Percentiles rank a stretch among this genome's conserved stretches.
Evolutionary conservation across 495 filamentous ascomycete species (phyloP).

Genomic region (Hyaloscypha bicolor): DNA sequence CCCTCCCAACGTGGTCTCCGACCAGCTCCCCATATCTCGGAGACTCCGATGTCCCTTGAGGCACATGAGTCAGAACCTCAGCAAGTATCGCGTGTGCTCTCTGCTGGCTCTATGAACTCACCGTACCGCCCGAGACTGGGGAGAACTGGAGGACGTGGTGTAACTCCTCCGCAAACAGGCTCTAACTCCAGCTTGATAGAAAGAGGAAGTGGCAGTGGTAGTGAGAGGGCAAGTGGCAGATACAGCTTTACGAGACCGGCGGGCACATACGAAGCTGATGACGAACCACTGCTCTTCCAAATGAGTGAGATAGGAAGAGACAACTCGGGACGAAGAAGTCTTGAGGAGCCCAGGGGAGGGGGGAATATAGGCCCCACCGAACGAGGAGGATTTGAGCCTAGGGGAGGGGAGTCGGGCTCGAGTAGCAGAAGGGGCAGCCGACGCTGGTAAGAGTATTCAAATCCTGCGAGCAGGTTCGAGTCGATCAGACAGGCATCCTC

Average conservation of each 20-base stretch:
- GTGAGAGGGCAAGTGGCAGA: conserved; percentile 45
- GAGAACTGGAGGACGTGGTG: conserved; percentile 34
- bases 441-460: conserved; percentile 16
- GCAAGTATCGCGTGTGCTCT: conserved; percentile 25
- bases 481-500: background rate
- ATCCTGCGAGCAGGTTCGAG: conserved; percentile 3
- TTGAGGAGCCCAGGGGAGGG: conserved; percentile 66
- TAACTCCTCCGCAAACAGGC: conserved; percentile 35
- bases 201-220: conserved; percentile 53
- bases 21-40: conserved; percentile 47
- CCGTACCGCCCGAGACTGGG: conserved; percentile 40
- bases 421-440: conserved; percentile 31
- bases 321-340: conserved; percentile 62
- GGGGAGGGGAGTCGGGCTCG: conserved; percentile 48
- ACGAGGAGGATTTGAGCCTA: conserved; percentile 44
- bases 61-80: conserved; percentile 36
- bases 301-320: conserved; percentile 79
- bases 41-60: conserved; percentile 40
- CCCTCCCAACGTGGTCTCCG: conserved; percentile 41
- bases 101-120: conserved; percentile 30
- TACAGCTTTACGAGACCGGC: conserved; percentile 41
- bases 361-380: conserved; percentile 40
- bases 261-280: conserved; percentile 57
- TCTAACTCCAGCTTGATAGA: conserved; percentile 51
- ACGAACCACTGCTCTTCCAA: conserved; percentile 82